These are phyloP conservation scores for Zygotorulaspora florentina DNA, from an alignment of 805 yeast species.

Conservation along the genomic window DNA sequence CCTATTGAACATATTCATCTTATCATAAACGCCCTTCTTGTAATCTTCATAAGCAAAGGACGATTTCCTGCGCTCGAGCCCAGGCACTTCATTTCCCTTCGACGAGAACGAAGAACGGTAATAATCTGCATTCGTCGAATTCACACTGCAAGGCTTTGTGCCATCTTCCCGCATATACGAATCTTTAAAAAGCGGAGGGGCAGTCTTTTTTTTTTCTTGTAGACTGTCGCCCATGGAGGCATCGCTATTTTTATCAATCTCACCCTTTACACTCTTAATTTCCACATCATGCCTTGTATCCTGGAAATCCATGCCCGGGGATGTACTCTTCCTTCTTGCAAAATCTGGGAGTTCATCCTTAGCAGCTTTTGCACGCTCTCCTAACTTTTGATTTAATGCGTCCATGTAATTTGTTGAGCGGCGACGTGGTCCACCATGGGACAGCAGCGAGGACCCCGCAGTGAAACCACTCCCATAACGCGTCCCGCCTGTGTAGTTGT, in stretches of 20 bases:
- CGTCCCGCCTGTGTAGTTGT: slow-evolving; percentile 1
- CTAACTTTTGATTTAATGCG: slow-evolving; percentile 13
- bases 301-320: slow-evolving; percentile 4
- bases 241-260: slow-evolving; percentile 5
- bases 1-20: slow-evolving; percentile 26
- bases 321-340: slow-evolving; percentile 2
- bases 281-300: slow-evolving; percentile 5
- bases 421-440: slow-evolving; percentile 9
- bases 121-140: slow-evolving; percentile 8
- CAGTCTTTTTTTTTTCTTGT: neutral
- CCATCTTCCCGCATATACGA: neutral
- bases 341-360: slow-evolving; percentile 1
- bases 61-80: slow-evolving; percentile 20
- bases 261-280: slow-evolving; percentile 6
- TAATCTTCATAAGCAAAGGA: slow-evolving; percentile 32
- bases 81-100: slow-evolving; percentile 7
- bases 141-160: neutral
- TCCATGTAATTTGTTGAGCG: slow-evolving; percentile 21
- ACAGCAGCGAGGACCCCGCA: neutral
- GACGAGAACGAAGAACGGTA: slow-evolving; percentile 5
- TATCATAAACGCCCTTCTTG: slow-evolving; percentile 31
- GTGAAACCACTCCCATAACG: slow-evolving; percentile 1
- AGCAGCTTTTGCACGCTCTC: slow-evolving; percentile 2
- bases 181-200: slow-evolving; percentile 7
- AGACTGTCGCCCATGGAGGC: slow-evolving; percentile 13